These are phyloP conservation scores for Truncatella angustata DNA, from an alignment of 2,329 filamentous ascomycete species.

Conservation along the genomic window DNA sequence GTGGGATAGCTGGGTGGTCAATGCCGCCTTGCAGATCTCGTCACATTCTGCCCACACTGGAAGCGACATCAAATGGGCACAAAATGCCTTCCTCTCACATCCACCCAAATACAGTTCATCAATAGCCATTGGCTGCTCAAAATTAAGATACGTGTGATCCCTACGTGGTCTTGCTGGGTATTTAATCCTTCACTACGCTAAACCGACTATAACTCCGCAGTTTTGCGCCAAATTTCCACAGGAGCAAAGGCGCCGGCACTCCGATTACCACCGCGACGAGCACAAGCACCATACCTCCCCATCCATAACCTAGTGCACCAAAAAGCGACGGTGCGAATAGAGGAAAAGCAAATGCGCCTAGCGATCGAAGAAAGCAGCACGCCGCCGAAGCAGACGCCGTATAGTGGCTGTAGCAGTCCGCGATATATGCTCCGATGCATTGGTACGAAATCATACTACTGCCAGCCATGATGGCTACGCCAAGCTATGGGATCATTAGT, in stretches of 20 bases:
- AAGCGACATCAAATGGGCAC: no score
- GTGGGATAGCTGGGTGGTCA: no score
- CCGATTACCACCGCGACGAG: not conserved
- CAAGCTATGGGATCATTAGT: not conserved
- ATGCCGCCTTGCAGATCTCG: no score
- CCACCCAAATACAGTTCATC: no score
- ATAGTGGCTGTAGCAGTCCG: slow-evolving; percentile 3
- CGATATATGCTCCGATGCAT: slow-evolving; percentile 7
- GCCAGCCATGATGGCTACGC: slow-evolving; percentile 4
- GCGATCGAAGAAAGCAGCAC: not conserved
- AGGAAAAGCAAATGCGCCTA: slow-evolving; percentile 1
- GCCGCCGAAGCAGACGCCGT: slow-evolving; percentile 5
- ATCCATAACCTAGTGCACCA: slow-evolving; percentile 1
- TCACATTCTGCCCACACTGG: no score
- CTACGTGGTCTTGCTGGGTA: not conserved
- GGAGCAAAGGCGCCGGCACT: not conserved
- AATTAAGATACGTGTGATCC: no score
- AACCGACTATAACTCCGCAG: not conserved
- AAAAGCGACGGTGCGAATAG: slow-evolving; percentile 3
- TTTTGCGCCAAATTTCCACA: slow-evolving; percentile 2
- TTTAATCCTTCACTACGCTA: not conserved
- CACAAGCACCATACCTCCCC: not conserved
- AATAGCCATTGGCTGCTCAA: no score
- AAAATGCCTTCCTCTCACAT: no score
- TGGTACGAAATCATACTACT: slow-evolving; percentile 7